Evolutionary conservation across 2,329 filamentous ascomycete genomes (phyloP).

Genomic region (Hypoxylon sp.): DNA sequence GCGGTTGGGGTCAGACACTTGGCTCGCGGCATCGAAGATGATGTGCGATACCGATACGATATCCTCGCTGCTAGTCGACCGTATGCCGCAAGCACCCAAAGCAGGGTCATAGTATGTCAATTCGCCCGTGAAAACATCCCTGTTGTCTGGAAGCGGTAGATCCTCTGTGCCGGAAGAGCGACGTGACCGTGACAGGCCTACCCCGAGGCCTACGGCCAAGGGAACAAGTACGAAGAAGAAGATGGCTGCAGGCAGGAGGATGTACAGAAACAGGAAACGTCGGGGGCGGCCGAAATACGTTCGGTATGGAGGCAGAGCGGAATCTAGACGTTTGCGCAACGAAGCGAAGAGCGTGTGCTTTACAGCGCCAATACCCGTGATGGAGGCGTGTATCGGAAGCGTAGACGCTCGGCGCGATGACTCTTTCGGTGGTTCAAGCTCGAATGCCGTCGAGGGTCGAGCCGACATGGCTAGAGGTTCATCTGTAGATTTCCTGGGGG

Average conservation of each 20-base stretch:
- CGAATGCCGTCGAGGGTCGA: conserved; percentile 22
- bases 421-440: conserved; percentile 31
- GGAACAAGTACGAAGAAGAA: conserved; percentile 48
- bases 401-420: conserved; percentile 28
- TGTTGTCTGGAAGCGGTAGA: conserved; percentile 47
- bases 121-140: conserved; percentile 69
- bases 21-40: conserved; percentile 74
- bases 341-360: conserved; percentile 27
- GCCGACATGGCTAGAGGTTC: conserved; percentile 18
- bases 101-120: conserved; percentile 78
- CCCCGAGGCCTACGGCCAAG: conserved; percentile 50
- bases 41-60: conserved; percentile 77
- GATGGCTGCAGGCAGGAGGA: conserved; percentile 44
- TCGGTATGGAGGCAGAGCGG: conserved; percentile 46
- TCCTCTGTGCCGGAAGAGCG: conserved; percentile 27
- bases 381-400: conserved; percentile 30
- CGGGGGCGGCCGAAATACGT: conserved; percentile 49
- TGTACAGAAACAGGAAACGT: conserved; percentile 46
- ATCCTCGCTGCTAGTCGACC: conserved; percentile 67
- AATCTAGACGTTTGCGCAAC: conserved; percentile 43
- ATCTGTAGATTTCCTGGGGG: conserved; percentile 12
- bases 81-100: conserved; percentile 78
- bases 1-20: conserved; percentile 70
- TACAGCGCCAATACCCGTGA: neutral
- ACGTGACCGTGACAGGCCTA: conserved; percentile 47